Evolutionary conservation across 441 rosid genomes (phyloP).

Genomic region (Metrosideros polymorpha): DNA sequence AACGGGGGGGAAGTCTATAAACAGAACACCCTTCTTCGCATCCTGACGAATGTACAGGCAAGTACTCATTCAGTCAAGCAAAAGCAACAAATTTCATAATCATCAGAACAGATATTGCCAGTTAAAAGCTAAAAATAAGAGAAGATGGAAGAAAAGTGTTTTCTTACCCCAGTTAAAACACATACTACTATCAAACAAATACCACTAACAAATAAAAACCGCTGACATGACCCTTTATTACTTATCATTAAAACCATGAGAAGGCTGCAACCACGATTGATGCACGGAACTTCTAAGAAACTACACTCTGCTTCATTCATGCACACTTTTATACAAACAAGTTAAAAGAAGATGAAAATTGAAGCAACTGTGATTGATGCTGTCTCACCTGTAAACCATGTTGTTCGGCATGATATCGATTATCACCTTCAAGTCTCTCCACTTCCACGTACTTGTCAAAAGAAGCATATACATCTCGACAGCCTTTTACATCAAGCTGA

Average conservation of each 20-base stretch:
- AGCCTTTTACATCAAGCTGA: slow-evolving; percentile 52
- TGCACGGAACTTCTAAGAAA: background rate
- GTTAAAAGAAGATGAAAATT: background rate
- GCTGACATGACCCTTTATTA: background rate
- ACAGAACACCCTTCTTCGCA: slow-evolving; percentile 14
- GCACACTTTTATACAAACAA: background rate
- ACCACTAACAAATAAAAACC: background rate
- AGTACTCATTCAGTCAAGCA: background rate
- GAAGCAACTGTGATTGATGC: background rate
- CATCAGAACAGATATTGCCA: background rate
- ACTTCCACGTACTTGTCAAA: slow-evolving; percentile 97
- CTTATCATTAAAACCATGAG: background rate
- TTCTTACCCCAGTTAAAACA: background rate
- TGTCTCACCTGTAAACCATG: slow-evolving; percentile 81
- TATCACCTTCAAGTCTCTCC: slow-evolving; percentile 95
- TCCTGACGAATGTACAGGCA: background rate
- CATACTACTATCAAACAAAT: background rate
- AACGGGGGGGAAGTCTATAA: slow-evolving; percentile 13
- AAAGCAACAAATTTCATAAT: background rate
- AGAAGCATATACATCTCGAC: slow-evolving; percentile 92
- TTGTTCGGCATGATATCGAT: slow-evolving; percentile 88
- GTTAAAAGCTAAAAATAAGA: background rate
- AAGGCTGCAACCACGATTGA: background rate
- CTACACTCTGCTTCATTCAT: background rate
- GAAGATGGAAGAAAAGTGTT: background rate